These are phyloP conservation scores for Hygrophila difformis DNA, from an alignment of 257 asterid species.

Conservation along the genomic window DNA sequence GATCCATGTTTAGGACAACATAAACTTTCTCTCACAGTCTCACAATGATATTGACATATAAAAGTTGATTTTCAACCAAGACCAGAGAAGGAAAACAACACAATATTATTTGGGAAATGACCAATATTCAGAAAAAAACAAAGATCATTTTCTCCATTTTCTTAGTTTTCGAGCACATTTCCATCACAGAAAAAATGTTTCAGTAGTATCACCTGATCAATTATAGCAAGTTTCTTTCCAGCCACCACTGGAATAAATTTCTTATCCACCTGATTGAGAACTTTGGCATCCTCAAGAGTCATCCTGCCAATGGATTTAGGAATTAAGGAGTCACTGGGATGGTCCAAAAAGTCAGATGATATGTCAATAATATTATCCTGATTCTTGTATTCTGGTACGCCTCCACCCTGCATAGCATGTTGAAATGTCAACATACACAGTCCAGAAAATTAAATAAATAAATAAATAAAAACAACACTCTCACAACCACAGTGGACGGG, in stretches of 20 bases:
- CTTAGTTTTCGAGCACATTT: too few species aligned
- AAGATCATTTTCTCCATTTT: too few species aligned
- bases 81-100: too few species aligned
- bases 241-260: slow-evolving; percentile 89
- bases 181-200: too few species aligned
- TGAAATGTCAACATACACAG: slow-evolving; percentile 14
- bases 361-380: slow-evolving; percentile 60
- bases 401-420: slow-evolving; percentile 31
- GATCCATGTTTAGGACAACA: too few species aligned
- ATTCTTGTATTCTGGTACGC: slow-evolving; percentile 18
- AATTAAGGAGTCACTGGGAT: slow-evolving; percentile 52
- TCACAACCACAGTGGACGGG: slow-evolving; percentile 36
- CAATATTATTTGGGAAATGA: too few species aligned
- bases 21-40: too few species aligned
- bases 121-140: too few species aligned
- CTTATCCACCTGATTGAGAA: slow-evolving; percentile 91
- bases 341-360: slow-evolving; percentile 54
- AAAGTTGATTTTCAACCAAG: too few species aligned
- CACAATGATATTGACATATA: too few species aligned
- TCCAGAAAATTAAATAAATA: not conserved
- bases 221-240: slow-evolving; percentile 59
- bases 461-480: slow-evolving; percentile 20
- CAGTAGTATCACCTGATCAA: slow-evolving; percentile 94
- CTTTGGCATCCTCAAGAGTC: slow-evolving; percentile 64
- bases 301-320: slow-evolving; percentile 70